Conservation (phyloP, 1,284 basidiomycete genomes). For the Rhizoctonia solani region DNA sequence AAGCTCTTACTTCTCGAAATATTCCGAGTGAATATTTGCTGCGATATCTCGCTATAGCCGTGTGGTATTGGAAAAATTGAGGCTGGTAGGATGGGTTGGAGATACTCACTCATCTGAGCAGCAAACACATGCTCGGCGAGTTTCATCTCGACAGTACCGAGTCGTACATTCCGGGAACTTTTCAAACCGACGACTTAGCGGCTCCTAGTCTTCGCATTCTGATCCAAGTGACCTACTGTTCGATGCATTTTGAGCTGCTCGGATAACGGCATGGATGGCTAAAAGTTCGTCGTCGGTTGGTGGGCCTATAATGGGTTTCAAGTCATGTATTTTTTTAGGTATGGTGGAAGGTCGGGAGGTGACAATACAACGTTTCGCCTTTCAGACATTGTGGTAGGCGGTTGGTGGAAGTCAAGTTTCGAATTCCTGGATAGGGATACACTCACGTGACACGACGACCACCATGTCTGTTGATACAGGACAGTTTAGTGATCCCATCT, state of each 20-base stretch:
- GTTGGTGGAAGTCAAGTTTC: too few species aligned
- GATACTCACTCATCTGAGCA: conserved; percentile 18
- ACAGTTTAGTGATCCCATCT: too few species aligned
- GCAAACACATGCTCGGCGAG: conserved; percentile 7
- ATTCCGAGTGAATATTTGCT: too few species aligned
- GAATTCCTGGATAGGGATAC: too few species aligned
- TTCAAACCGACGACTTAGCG: background rate
- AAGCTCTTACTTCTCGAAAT: too few species aligned
- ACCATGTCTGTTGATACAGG: too few species aligned
- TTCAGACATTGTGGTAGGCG: too few species aligned
- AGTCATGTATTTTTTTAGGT: background rate
- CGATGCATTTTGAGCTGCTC: background rate
- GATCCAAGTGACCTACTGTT: background rate
- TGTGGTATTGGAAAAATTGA: too few species aligned
- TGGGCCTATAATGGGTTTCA: background rate
- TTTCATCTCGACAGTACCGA: background rate
- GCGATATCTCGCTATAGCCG: too few species aligned
- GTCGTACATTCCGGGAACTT: conserved; percentile 5
- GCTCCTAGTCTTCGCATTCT: background rate
- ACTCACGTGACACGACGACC: too few species aligned
- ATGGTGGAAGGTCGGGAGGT: background rate
- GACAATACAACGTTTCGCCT: background rate
- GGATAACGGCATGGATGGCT: background rate
- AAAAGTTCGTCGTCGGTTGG: background rate
- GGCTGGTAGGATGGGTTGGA: too few species aligned